Evolutionary conservation across 345 rosid genomes (phyloP), one percentile per base, ranked within the genome.

Genomic region (Pistacia integerrima): DNA sequence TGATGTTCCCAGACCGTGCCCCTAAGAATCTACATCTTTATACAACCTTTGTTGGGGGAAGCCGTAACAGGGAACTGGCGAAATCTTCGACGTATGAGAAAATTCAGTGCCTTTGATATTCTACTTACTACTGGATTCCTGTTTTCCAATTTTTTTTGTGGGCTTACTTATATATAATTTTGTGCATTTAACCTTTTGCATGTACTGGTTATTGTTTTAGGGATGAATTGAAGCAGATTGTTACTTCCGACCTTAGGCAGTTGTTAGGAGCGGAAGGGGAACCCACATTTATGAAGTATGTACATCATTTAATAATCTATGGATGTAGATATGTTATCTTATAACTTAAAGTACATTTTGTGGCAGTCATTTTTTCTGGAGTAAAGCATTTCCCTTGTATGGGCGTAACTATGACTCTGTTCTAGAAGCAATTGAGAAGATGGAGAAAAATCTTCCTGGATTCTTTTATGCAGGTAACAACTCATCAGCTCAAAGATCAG

Each of bases 1-100:
- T 88, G 89, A 95, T 93, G 98, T 95, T 95, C 84, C 97, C 99
- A 0, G 98, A 93, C 81, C 99, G 98, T 64, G 94, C 90, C 49
- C 94, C 97, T 17, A 77, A 64, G 70, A 87, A 89, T 70, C 74
- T 81, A 18, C 84, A 88, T 88, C 94, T 95, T 48, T 95, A 95
- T 81, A 95, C 99, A 59, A 93, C 97, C 64, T 95, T 95, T 85
- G 83, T 95, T 79, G 99, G 99, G 41, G 99, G 98, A 74, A 93
- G 92, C 75, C 91, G 93, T 81, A 93, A 93, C 88, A 86, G 61
- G 82, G 94, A 91, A 84, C 91, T 95, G 62, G 97, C 99, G 67
- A 90, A 85, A 84, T 90, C 91, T 82, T 88, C 97, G 20, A 88
- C 82, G 98, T 95, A 93, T 64, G 78, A 67, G 67, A 67, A 74